A percentile compares a stretch with the other conserved stretches of the same genome.
Evolutionary conservation across 208 protist species (phyloP).

Genomic region (Entamoeba moshkovskii): DNA sequence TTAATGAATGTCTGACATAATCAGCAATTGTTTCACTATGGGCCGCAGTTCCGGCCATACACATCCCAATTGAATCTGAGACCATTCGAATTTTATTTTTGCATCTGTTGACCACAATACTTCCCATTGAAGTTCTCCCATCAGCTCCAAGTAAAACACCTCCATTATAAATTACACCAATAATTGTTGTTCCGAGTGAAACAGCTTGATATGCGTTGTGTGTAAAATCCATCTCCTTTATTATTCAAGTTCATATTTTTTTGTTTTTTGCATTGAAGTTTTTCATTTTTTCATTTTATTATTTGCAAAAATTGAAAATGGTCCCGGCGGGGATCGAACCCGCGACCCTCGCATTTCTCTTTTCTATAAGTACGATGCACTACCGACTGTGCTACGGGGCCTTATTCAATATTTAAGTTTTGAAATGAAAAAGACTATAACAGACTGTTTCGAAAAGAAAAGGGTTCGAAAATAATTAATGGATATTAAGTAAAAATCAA

Average conservation of each 20-base stretch:
- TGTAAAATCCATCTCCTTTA: neutral
- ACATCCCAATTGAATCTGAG: slow-evolving; percentile 80
- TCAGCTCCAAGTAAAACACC: slow-evolving; percentile 15
- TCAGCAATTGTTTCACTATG: slow-evolving; percentile 86
- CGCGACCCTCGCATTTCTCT: too few relatives aligned
- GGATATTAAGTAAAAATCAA: too few relatives aligned
- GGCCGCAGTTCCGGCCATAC: slow-evolving; percentile 85
- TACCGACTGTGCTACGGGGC: too few relatives aligned
- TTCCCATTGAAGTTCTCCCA: neutral
- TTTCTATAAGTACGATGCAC: too few relatives aligned
- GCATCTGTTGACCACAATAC: slow-evolving; percentile 82
- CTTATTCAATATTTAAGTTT: too few relatives aligned
- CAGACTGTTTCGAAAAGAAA: too few relatives aligned
- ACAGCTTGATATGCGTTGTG: neutral
- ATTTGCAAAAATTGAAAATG: too few relatives aligned
- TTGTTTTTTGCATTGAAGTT: neutral
- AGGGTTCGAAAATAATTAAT: too few relatives aligned
- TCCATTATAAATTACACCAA: neutral
- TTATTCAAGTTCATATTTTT: neutral
- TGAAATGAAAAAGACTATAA: too few relatives aligned
- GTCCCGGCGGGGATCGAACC: too few relatives aligned
- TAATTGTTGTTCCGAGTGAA: slow-evolving; percentile 12
- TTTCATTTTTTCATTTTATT: neutral
- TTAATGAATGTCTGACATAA: slow-evolving; percentile 67
- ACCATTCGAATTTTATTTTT: slow-evolving; percentile 89